Percentiles rank a stretch among this genome's conserved stretches.
Evolutionary conservation across 441 rosid genomes (phyloP).

Genomic region (Metrosideros polymorpha): DNA sequence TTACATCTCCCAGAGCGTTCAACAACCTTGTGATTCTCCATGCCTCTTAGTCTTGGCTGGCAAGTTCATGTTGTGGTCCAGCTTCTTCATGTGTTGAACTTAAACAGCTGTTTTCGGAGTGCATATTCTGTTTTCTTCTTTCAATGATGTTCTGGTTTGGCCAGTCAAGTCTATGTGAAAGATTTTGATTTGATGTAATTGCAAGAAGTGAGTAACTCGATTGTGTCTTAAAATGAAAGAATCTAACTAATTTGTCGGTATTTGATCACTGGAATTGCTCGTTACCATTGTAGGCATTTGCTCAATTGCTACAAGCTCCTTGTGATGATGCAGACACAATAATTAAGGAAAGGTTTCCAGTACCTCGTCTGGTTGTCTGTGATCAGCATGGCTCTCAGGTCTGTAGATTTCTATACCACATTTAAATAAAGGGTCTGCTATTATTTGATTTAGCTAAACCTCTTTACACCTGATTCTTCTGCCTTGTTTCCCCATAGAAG

Average conservation of each 20-base stretch:
- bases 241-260: not conserved
- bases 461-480: not conserved
- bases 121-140: not conserved
- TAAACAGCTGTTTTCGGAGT: not conserved
- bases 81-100: not conserved
- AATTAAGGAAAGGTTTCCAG: slow-evolving; percentile 78
- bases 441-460: not conserved
- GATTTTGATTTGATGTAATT: slow-evolving; percentile 2
- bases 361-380: slow-evolving; percentile 78
- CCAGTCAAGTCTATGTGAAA: not conserved
- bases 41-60: not conserved
- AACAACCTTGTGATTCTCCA: not conserved
- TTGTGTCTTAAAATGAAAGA: not conserved
- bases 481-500: not conserved
- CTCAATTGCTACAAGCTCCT: slow-evolving; percentile 69
- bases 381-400: slow-evolving; percentile 99
- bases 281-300: slow-evolving; percentile 49
- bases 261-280: not conserved
- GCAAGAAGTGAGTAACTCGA: not conserved
- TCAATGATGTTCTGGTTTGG: not conserved
- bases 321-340: slow-evolving; percentile 41
- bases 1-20: not conserved
- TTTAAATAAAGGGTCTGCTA: not conserved
- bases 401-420: not conserved
- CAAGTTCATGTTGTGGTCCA: not conserved